Percentiles rank a stretch among this genome's conserved stretches.
phyloP scores from a whole-genome alignment of 805 yeast genomes.

The Torulaspora gathmanii region DNA sequence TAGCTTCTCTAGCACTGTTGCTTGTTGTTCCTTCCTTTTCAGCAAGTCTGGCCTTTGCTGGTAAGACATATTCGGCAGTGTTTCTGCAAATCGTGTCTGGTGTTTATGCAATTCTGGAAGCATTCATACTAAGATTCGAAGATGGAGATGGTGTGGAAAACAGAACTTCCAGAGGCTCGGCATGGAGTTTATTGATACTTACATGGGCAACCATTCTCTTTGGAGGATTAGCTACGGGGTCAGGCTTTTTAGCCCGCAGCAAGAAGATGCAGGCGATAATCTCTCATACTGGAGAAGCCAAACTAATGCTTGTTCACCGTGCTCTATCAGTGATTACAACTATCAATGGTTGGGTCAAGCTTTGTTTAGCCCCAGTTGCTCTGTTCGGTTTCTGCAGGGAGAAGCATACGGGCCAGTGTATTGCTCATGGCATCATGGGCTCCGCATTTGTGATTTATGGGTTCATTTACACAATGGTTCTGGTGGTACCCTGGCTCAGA shows the following conservation, averaged over 20 bases:
- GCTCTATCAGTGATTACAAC: conserved; percentile 44
- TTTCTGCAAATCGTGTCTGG: conserved; percentile 45
- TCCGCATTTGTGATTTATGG: conserved; percentile 81
- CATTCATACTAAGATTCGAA: conserved; percentile 54
- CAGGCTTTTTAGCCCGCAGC: conserved; percentile 40
- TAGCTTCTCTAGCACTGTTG: conserved; percentile 44
- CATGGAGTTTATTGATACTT: conserved; percentile 52
- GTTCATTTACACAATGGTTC: conserved; percentile 57
- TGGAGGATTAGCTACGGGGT: conserved; percentile 54
- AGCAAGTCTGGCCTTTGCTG: conserved; percentile 52
- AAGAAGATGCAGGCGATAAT: conserved; percentile 36
- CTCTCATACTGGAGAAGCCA: conserved; percentile 38
- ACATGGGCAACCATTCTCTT: conserved; percentile 44
- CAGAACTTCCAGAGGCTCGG: conserved; percentile 60
- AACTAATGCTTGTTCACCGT: conserved; percentile 39
- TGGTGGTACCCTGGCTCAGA: conserved; percentile 72
- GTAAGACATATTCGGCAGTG: conserved; percentile 42
- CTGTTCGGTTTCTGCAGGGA: conserved; percentile 84
- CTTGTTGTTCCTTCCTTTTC: conserved; percentile 55
- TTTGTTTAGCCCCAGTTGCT: conserved; percentile 76
- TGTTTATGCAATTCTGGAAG: conserved; percentile 52
- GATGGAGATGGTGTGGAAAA: conserved; percentile 65
- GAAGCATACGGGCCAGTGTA: conserved; percentile 84
- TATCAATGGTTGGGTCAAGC: conserved; percentile 71
- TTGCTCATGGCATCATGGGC: conserved; percentile 98